These are phyloP conservation scores for Hanseniaspora jakobsenii DNA, from an alignment of 805 yeast species.

Conservation along the genomic window DNA sequence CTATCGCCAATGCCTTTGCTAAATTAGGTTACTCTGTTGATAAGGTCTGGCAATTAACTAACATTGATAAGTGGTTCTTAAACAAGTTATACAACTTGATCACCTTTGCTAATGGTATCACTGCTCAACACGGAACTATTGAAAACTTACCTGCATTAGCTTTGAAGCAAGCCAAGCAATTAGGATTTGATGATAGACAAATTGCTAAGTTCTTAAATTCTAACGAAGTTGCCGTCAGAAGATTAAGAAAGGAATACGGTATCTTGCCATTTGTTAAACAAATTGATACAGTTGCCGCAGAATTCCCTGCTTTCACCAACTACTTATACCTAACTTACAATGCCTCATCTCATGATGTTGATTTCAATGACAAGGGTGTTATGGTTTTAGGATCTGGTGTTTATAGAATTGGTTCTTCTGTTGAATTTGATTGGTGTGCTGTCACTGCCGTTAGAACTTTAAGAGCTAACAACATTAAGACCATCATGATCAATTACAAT, in stretches of 20 bases:
- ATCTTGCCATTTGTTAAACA: conserved; percentile 89
- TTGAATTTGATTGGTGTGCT: conserved; percentile 99
- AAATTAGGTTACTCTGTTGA: conserved; percentile 77
- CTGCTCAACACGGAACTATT: conserved; percentile 39
- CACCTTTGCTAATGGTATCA: conserved; percentile 52
- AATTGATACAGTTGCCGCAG: conserved; percentile 96
- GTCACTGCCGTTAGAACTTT: conserved; percentile 92
- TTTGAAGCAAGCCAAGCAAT: conserved; percentile 74
- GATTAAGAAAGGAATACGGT: conserved; percentile 64
- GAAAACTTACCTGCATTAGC: conserved; percentile 48
- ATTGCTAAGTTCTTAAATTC: conserved; percentile 57
- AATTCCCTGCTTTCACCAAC: conserved; percentile 95
- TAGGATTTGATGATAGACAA: conserved; percentile 93
- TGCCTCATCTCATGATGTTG: conserved; percentile 74
- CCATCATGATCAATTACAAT: conserved; percentile 93
- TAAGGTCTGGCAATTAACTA: conserved; percentile 79
- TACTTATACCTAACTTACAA: conserved; percentile 92
- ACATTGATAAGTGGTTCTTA: conserved; percentile 93
- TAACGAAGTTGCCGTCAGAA: conserved; percentile 70
- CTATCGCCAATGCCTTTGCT: conserved; percentile 86
- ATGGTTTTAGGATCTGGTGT: conserved; percentile 98
- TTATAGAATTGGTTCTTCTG: conserved; percentile 95
- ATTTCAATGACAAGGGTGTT: conserved; percentile 79
- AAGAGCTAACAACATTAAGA: conserved; percentile 73
- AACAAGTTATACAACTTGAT: conserved; percentile 70